Base-by-base conservation (phyloP, 768 basidiomycete genomes). In the Punctularia strigosozonata region DNA sequence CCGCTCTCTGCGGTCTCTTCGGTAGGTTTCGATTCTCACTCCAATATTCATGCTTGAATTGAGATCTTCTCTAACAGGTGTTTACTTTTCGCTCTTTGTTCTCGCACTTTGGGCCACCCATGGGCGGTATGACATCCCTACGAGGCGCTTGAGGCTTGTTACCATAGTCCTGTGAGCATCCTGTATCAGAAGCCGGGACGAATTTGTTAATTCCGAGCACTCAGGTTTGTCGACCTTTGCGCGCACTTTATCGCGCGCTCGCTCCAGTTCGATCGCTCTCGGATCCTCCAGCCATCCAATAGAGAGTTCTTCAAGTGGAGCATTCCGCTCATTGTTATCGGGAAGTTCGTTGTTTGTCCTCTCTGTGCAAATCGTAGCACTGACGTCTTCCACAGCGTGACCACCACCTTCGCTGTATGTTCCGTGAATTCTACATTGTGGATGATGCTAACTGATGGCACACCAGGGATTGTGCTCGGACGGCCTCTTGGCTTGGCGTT, bases 401-500 rank as follows among this genome's bases (percentile, higher is more conserved):
- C 43, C 2, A 42, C 47, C 5, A 48, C 44, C 3, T 31, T 48
- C 20, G 47, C 47, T 4, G 46, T 47, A 19, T 12, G 41, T 26
- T 19, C 25, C 14, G 10, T 17, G n/a, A n/a, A n/a, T 12, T 22
- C 21, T 31, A 14, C 20, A 20, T 37, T 25, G 8, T 13, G 13
- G 20, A 4, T 38, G 28, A 36, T 25, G 4, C n/a, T 28, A 15
- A 13, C 5, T 37, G n/a, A n/a, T n/a, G n/a, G n/a, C n/a, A n/a
- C n/a, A n/a, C n/a, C 31, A 53, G 50, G 49, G 45, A 5, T 31
- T 49, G 20, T 41, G 49, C 6, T 50, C 48, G 5, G 50, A 53
- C 41, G 45, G 50, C 10, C 43, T 49, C n/a, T 25, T 53, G 5
- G 52, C 42, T 4, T 53, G 50, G 47, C 46, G 52, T 13, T 51